A percentile compares a stretch with the other conserved stretches of the same genome.
These are phyloP conservation scores for Solanum virginianum DNA, from an alignment of 257 asterid genomes.

Conservation along the genomic window DNA sequence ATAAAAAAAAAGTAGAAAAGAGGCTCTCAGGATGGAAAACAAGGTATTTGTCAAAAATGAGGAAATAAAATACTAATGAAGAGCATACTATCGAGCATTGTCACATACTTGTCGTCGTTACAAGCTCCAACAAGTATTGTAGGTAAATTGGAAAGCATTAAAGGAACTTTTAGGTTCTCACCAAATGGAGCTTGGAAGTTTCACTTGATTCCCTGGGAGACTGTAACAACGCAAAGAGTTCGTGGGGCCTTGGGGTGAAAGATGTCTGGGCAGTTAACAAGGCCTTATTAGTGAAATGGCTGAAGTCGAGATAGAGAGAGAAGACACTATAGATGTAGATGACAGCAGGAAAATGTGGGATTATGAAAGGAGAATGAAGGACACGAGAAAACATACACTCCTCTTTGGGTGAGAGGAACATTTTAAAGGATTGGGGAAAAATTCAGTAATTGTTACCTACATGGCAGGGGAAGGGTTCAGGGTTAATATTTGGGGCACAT, in stretches of 20 bases:
- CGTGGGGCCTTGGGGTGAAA: background rate
- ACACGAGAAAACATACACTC: background rate
- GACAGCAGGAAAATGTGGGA: background rate
- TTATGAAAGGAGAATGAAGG: background rate
- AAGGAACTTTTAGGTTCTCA: background rate
- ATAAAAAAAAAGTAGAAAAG: background rate
- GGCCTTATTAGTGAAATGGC: background rate
- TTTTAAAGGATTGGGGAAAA: background rate
- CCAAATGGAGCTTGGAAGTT: background rate
- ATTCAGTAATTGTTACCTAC: background rate
- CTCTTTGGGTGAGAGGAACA: background rate
- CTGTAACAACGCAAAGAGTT: background rate
- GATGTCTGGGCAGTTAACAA: background rate
- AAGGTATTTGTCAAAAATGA: background rate
- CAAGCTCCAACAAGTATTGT: background rate
- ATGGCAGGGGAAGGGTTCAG: background rate
- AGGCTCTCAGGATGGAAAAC: background rate
- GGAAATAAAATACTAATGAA: background rate
- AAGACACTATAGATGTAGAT: background rate
- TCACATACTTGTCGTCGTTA: background rate
- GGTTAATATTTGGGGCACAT: background rate
- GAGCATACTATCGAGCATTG: background rate
- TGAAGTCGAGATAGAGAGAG: background rate
- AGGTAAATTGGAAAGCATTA: background rate
- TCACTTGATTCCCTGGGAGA: background rate